Evolutionary conservation across 2,329 filamentous ascomycete genomes (phyloP).

Genomic region (Pseudogymnoascus sp.): DNA sequence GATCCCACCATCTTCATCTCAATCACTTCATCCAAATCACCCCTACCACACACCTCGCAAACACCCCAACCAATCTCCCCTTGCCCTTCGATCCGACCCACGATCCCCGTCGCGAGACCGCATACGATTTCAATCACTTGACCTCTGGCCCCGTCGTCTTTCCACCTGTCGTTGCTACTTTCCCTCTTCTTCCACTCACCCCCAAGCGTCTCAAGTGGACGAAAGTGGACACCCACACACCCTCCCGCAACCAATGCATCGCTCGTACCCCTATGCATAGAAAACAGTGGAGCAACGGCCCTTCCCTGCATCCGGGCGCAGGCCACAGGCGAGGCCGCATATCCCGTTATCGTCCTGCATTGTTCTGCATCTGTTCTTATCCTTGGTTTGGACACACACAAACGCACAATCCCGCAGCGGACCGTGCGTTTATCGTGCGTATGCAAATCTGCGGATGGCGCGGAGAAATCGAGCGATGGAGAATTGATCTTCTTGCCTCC

Average conservation of each 20-base stretch:
- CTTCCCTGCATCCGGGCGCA: not conserved
- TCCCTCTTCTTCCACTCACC: slow-evolving; percentile 32
- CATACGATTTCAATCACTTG: slow-evolving; percentile 54
- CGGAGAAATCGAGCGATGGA: not conserved
- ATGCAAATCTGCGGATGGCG: not conserved
- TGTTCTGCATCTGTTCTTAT: not conserved
- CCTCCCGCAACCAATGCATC: not conserved
- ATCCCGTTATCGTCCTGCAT: not conserved
- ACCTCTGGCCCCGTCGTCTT: slow-evolving; percentile 31
- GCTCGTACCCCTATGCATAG: not conserved
- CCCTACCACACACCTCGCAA: not conserved
- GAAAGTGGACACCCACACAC: not conserved
- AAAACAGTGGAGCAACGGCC: not conserved
- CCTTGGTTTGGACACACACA: not conserved
- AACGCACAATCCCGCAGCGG: not conserved
- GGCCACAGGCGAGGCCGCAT: not conserved
- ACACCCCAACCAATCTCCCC: not conserved
- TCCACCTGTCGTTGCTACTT: slow-evolving; percentile 57
- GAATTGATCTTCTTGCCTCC: not conserved
- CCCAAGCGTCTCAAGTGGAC: slow-evolving; percentile 1
- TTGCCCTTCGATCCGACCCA: slow-evolving; percentile 14
- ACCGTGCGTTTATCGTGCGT: slow-evolving; percentile 2
- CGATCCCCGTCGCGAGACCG: slow-evolving; percentile 31
- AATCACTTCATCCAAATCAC: not conserved
- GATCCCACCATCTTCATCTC: slow-evolving; percentile 1